Percentiles rank a stretch among this genome's conserved stretches.
These are phyloP conservation scores for Tricladium varicosporioides DNA, from an alignment of 2,329 filamentous ascomycete species.

Conservation along the genomic window DNA sequence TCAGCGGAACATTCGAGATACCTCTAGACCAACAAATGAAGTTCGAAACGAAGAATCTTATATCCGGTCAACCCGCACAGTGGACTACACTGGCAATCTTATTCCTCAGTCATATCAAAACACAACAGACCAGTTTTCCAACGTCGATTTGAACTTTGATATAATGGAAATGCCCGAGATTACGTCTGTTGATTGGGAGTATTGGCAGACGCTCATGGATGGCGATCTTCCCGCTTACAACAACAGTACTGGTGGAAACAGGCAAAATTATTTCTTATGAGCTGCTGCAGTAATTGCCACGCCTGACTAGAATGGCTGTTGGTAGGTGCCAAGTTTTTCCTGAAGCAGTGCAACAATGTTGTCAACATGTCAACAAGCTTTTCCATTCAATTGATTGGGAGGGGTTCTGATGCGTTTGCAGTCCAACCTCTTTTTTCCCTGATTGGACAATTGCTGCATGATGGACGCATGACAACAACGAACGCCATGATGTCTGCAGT, in stretches of 20 bases:
- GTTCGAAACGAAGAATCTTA: background rate
- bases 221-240: conserved; percentile 26
- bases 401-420: conserved; percentile 1
- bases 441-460: conserved; percentile 4
- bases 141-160: conserved; percentile 15
- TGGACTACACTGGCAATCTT: background rate
- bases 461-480: conserved; percentile 2
- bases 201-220: conserved; percentile 33
- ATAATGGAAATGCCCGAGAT: conserved; percentile 23
- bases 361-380: background rate
- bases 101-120: background rate
- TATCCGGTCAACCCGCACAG: background rate
- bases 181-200: conserved; percentile 30
- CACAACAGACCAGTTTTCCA: conserved; percentile 6
- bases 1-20: conserved; percentile 22
- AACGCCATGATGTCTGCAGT: background rate
- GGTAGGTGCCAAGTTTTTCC: background rate
- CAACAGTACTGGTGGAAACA: background rate
- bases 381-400: background rate
- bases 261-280: background rate
- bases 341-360: background rate
- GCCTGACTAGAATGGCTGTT: background rate
- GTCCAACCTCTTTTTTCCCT: background rate
- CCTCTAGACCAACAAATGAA: conserved; percentile 1
- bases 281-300: background rate